These are phyloP conservation scores for Fomitopsis pulvina DNA, from an alignment of 768 basidiomycete genomes.

Conservation along the genomic window DNA sequence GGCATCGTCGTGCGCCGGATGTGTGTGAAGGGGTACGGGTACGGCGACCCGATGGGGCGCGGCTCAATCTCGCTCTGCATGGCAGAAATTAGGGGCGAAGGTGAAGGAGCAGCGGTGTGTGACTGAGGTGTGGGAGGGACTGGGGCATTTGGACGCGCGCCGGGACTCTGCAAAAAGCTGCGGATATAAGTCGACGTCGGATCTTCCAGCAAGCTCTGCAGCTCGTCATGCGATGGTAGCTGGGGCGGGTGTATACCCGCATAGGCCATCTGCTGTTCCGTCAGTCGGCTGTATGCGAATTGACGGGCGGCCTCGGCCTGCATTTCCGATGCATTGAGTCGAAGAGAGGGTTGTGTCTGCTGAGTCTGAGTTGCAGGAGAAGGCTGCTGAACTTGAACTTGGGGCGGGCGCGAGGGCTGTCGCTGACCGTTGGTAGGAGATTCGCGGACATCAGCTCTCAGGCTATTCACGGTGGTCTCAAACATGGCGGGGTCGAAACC, in stretches of 20 bases:
- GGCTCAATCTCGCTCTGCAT: conserved; percentile 35
- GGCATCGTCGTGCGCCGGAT: conserved; percentile 47
- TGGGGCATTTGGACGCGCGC: conserved; percentile 59
- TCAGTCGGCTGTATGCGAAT: conserved; percentile 2
- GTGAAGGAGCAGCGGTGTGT: conserved; percentile 68
- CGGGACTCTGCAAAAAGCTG: conserved; percentile 45
- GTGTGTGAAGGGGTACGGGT: conserved; percentile 72
- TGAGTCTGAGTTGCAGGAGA: background rate
- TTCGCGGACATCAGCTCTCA: conserved; percentile 11
- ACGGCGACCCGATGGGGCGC: conserved; percentile 55
- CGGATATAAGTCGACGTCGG: conserved; percentile 53
- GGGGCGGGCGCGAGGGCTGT: conserved; percentile 14
- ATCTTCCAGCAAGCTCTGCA: conserved; percentile 54
- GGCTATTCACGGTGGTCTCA: conserved; percentile 26
- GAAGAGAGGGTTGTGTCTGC: conserved; percentile 4
- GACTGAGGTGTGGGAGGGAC: conserved; percentile 76
- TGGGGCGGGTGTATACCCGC: conserved; percentile 22
- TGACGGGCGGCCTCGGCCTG: conserved; percentile 12
- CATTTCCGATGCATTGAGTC: conserved; percentile 5
- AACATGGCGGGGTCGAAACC: conserved; percentile 54
- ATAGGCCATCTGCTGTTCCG: conserved; percentile 13
- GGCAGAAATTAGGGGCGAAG: conserved; percentile 55
- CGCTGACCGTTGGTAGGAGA: conserved; percentile 13
- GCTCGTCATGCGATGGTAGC: conserved; percentile 43
- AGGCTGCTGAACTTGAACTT: conserved; percentile 3